Base-by-base conservation (phyloP, 768 basidiomycete genomes). In the Termitomyces sp. region DNA sequence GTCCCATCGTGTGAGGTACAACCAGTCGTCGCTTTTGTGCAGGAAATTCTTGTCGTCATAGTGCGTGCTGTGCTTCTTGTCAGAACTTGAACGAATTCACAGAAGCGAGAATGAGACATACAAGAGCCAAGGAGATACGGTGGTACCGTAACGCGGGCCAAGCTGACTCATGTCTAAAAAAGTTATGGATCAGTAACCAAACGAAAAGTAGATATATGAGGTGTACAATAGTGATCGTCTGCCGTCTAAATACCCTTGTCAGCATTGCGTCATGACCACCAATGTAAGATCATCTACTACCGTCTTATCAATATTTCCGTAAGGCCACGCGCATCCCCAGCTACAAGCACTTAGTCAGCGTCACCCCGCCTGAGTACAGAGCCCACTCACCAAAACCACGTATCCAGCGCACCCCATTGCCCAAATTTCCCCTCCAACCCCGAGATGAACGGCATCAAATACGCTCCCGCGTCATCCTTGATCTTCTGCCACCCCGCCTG, bases 1-100 rank as follows among this genome's bases (percentile, higher is more conserved):
- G 60, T 90, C 85, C 90, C 89, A 92, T 56, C 90, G 84, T 36
- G 75, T 80, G 57, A 79, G 76, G 67, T 88, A 79, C 27, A 89
- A 77, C 80, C 85, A 88, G 67, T 87, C 78, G 65, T 90, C 89
- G 18, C 81, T 75, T 18, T 82, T 80, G 65, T 82, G 85, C 62
- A 87, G 76, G 66, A 81, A 87, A 66, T 85, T 87, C 72, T 87
- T 87, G 74, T 82, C 82, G 74, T 64, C 73, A 40, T 78, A 79
- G 63, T 82, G 78, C 5, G 79, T 79, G 62, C 83, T 84, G 62
- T 63, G 80, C 39, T 10, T 46, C 8, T 27, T 3, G 60, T 48
- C 50, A 56, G 37, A 37, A n/a, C n/a, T n/a, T n/a, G n/a, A n/a
- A 10, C 30, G 26, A 33, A 49, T 10, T 36, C 24, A 45, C 7